A percentile compares a stretch with the other conserved stretches of the same genome.
These are phyloP conservation scores for Brettanomyces custersianus DNA, from an alignment of 805 yeast genomes.

Conservation along the genomic window DNA sequence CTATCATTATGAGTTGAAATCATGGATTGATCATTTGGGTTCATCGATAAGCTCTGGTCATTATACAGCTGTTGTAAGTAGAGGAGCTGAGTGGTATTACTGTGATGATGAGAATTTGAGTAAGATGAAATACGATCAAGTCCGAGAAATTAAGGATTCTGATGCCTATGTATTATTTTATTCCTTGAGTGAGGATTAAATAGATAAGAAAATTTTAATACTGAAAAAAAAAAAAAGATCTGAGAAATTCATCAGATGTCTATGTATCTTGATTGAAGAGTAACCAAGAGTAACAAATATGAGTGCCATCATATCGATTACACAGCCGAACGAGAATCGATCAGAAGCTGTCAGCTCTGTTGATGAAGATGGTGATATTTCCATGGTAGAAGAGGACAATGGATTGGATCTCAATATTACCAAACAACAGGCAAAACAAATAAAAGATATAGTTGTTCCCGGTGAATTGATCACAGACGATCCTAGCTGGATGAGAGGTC, in stretches of 20 bases:
- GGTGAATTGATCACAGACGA: conserved; percentile 96
- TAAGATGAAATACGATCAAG: conserved; percentile 28
- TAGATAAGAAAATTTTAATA: background rate
- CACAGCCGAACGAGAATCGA: conserved; percentile 11
- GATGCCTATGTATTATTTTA: conserved; percentile 67
- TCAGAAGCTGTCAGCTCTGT: conserved; percentile 7
- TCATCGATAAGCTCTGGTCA: conserved; percentile 60
- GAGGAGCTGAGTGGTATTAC: conserved; percentile 52
- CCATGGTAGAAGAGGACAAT: conserved; percentile 14
- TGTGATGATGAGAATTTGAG: conserved; percentile 65
- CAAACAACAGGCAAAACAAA: conserved; percentile 7
- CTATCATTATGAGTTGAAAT: conserved; percentile 44
- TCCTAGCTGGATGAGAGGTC: conserved; percentile 97
- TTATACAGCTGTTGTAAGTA: conserved; percentile 58
- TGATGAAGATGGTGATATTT: conserved; percentile 11
- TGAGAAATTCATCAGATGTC: too few species aligned
- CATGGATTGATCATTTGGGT: conserved; percentile 66
- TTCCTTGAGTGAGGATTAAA: conserved; percentile 16
- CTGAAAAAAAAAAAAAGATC: background rate
- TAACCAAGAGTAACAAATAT: too few species aligned
- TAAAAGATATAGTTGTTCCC: conserved; percentile 66
- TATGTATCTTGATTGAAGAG: too few species aligned
- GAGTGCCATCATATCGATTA: conserved; percentile 17
- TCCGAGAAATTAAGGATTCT: conserved; percentile 33
- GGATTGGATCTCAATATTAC: conserved; percentile 7